These are phyloP conservation scores for Nitzschia palea DNA, from an alignment of 108 stramenopile species.

Conservation along the genomic window DNA sequence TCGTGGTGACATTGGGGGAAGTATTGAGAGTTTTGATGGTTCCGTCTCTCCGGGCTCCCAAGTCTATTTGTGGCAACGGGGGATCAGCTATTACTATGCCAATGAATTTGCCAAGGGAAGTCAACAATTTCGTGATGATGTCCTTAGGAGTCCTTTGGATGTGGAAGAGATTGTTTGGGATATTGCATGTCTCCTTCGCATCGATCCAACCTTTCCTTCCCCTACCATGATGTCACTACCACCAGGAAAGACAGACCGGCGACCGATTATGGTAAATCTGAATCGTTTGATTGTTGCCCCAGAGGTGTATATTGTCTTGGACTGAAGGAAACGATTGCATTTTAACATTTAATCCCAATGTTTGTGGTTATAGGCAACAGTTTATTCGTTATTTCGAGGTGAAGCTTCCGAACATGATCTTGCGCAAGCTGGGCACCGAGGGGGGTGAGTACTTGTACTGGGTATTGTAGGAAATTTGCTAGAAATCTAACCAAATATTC, in stretches of 20 bases:
- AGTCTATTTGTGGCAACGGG: slow-evolving; percentile 79
- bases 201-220: slow-evolving; percentile 40
- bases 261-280: slow-evolving; percentile 57
- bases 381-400: slow-evolving; percentile 64
- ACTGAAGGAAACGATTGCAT: too few relatives aligned
- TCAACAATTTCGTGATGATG: slow-evolving; percentile 29
- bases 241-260: slow-evolving; percentile 55
- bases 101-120: slow-evolving; percentile 50
- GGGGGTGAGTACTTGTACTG: slow-evolving; percentile 22
- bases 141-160: slow-evolving; percentile 38
- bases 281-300: background rate
- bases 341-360: too few relatives aligned
- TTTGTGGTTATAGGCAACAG: slow-evolving; percentile 23
- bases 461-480: background rate
- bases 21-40: slow-evolving; percentile 48
- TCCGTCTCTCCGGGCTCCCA: slow-evolving; percentile 11
- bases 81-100: slow-evolving; percentile 67
- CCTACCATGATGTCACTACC: slow-evolving; percentile 48
- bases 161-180: slow-evolving; percentile 87
- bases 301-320: too few relatives aligned
- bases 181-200: slow-evolving; percentile 58
- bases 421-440: slow-evolving; percentile 50
- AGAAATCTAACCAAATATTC: background rate
- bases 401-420: slow-evolving; percentile 66
- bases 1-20: slow-evolving; percentile 40